Base-by-base conservation (phyloP, 169 alveolate genomes). In the Plasmodium fragile region DNA sequence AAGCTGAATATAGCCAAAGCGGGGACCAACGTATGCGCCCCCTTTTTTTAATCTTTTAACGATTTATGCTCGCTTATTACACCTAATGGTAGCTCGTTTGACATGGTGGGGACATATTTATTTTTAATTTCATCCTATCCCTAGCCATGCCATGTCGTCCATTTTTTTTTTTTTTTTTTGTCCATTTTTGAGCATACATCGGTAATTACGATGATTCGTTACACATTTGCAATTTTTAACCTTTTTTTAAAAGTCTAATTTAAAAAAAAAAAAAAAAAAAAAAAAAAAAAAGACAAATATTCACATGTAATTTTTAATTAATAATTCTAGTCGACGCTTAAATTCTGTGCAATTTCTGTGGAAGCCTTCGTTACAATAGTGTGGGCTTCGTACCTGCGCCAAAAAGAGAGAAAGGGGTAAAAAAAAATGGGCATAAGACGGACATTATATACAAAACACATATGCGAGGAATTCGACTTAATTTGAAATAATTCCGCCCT, bases 351-450 rank as follows among this genome's bases (percentile, higher is more conserved):
- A 65, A 96, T 96, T 77, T 97, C 98, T 4, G 96, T 82, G 8
- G 97, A 91, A 4, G 98, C 98, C 91, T 97, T 96, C 73, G 97
- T 90, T 59, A 97, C 97, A 52, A 97, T 97, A 25, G 97, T 93
- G 81, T 97, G 98, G 30, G 98, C 97, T 89, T 97, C 98, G 81
- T 97, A 97, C 98, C 98, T 97, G 82, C 69, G 81, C 22, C 32
- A 41, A 36, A 36, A 75, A 59, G 36, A 36, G 59, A 53, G 16
- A 4, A 13, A 36, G 34, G 18, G 5, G 39, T 52, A 5, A 45
- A 90, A 83, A 28, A 39, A 28, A 39, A 53, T 10, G 59, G 28
- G 32, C n/a, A 43, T 36, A 78, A 18, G 43, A 18, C 4, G 32
- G 28, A 78, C 5, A 78, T 78, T 36, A 80, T 36, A 80, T 80